Conservation (phyloP, 257 asterid species). For the Voacanga thouarsii region DNA sequence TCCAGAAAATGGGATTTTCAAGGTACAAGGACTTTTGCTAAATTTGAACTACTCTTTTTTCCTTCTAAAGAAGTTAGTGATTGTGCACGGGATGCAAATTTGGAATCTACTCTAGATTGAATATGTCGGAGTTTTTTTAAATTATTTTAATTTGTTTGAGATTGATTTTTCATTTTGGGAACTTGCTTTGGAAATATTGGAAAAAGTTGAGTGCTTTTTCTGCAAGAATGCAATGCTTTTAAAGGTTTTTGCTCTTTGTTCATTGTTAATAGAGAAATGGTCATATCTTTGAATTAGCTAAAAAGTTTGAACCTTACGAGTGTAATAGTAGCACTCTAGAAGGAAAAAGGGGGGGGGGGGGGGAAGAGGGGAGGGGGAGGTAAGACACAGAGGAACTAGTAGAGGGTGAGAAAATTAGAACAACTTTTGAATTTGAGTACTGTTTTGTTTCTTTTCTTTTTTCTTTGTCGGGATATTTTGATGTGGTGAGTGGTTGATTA, state of each 20-base stretch:
- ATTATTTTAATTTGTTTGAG: no score
- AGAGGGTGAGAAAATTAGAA: not conserved
- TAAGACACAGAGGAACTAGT: not conserved
- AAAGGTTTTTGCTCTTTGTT: not conserved
- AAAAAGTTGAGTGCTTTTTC: conserved; percentile 3
- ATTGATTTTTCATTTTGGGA: not conserved
- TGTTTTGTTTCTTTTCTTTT: not conserved
- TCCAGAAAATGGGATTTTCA: conserved; percentile 53
- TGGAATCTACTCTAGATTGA: not conserved
- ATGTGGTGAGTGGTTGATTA: no score
- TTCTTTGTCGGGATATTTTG: no score
- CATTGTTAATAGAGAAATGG: not conserved
- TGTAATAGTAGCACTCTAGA: not conserved
- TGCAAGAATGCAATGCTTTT: not conserved
- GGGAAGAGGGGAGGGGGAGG: no score
- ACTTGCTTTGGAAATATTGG: not conserved
- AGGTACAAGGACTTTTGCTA: conserved; percentile 32
- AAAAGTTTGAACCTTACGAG: not conserved
- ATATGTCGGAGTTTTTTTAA: not conserved
- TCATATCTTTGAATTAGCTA: not conserved
- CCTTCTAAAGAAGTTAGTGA: not conserved
- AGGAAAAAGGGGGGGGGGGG: no score
- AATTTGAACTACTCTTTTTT: not conserved
- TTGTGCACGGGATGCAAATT: not conserved
- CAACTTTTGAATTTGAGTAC: not conserved